Percentiles rank a stretch among this genome's conserved stretches.
phyloP scores from a whole-genome alignment of 805 yeast genomes.

The Schwanniomyces polymorphus region DNA sequence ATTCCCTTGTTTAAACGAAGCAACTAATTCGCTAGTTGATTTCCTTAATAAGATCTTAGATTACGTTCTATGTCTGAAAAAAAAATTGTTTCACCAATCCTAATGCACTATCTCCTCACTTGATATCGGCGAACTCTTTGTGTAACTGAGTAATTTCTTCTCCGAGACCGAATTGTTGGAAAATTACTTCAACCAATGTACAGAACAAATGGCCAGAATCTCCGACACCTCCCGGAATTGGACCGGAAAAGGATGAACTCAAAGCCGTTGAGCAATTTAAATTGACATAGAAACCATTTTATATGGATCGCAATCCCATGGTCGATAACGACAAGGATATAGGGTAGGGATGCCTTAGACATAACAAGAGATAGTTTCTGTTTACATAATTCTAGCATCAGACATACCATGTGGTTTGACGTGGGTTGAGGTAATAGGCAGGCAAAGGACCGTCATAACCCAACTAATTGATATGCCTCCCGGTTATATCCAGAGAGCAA shows the following conservation, averaged over 20 bases:
- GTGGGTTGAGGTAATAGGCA: not conserved
- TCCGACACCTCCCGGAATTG: not conserved
- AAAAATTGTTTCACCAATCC: conserved; percentile 1
- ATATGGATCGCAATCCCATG: too few relatives aligned
- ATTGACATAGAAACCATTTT: not conserved
- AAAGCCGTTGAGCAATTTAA: not conserved
- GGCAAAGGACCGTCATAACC: not conserved
- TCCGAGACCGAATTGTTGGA: conserved; percentile 4
- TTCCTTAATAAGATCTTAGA: conserved; percentile 1
- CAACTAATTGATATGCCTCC: not conserved
- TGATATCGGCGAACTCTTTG: not conserved
- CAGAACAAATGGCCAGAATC: not conserved
- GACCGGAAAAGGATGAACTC: not conserved
- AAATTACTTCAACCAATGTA: not conserved
- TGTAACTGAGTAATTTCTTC: not conserved
- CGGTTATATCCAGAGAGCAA: not conserved
- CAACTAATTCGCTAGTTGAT: not conserved
- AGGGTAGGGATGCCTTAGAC: not conserved
- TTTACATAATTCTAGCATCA: not conserved
- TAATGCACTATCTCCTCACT: conserved; percentile 3
- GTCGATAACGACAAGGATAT: too few relatives aligned
- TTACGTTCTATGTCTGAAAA: conserved; percentile 1
- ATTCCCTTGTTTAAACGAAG: not conserved
- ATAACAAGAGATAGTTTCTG: not conserved
- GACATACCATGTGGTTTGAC: not conserved